Evolutionary conservation across 1,139 yeast genomes (phyloP).

Genomic region (Debaryomyces robertsiae): DNA sequence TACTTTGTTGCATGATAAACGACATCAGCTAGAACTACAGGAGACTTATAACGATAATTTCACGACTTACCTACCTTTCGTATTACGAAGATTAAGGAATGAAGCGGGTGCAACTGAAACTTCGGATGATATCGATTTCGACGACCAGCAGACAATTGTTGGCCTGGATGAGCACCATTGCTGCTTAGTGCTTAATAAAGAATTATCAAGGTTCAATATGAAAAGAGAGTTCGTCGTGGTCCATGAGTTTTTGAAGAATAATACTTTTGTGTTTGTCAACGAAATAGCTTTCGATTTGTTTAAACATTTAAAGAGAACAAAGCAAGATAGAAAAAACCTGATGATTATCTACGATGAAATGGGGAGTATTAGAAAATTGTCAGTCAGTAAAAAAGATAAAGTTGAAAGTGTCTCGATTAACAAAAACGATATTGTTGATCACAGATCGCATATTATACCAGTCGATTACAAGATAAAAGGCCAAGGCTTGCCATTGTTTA

Average conservation of each 20-base stretch:
- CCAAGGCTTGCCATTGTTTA: slow-evolving; percentile 42
- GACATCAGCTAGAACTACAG: slow-evolving; percentile 37
- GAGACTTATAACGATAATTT: slow-evolving; percentile 40
- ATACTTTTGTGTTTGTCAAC: slow-evolving; percentile 34
- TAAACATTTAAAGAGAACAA: slow-evolving; percentile 28
- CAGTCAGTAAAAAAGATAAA: slow-evolving; percentile 14
- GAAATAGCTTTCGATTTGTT: slow-evolving; percentile 34
- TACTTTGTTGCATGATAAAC: slow-evolving; percentile 23
- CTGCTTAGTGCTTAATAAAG: slow-evolving; percentile 18
- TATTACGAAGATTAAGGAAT: slow-evolving; percentile 30
- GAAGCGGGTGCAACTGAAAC: slow-evolving; percentile 6
- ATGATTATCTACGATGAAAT: slow-evolving; percentile 26
- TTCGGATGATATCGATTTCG: slow-evolving; percentile 17
- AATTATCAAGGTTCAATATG: slow-evolving; percentile 24
- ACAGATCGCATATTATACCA: slow-evolving; percentile 38
- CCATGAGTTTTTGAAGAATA: slow-evolving; percentile 36
- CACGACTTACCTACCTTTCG: slow-evolving; percentile 40
- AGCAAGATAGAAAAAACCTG: slow-evolving; percentile 26
- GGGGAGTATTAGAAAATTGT: slow-evolving; percentile 24
- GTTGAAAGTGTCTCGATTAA: slow-evolving; percentile 7
- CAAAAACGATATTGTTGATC: slow-evolving; percentile 24
- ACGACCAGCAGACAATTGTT: slow-evolving; percentile 27
- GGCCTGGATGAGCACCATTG: slow-evolving; percentile 18
- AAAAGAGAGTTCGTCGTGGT: slow-evolving; percentile 36
- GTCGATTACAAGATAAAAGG: slow-evolving; percentile 35